Evolutionary conservation across 768 basidiomycete species (phyloP), one percentile per base, ranked within the genome.

Genomic region (Boletus coccyginus): DNA sequence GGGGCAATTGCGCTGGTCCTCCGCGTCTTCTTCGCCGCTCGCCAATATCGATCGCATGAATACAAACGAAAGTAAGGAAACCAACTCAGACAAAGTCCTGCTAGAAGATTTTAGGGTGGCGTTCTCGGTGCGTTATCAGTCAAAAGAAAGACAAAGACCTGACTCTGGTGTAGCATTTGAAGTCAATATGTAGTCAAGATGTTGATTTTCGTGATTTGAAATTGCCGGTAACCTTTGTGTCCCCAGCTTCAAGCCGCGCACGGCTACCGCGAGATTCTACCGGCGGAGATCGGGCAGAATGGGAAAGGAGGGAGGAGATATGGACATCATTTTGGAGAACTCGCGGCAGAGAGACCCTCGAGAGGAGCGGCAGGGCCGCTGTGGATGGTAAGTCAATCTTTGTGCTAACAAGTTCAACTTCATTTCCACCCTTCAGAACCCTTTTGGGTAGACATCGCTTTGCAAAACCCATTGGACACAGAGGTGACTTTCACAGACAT

Each of bases 41-140:
- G 49, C 65, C 17, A 70, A 62, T 56, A 45, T 47, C 16, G 58
- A 62, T 44, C 43, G 11, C 19, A 45, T 38, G 5, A 66, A 65
- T 21, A 61, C 40, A 41, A 45, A 75, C 72, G 58, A 66, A 58
- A 36, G 62, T 59, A 17, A 70, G 72, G 54, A 77, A 47, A 64
- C 65, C 5, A 70, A 71, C 43, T 78, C 81, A 45, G 89, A 88
- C 54, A 87, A 85, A 56, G 76, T 92, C 7, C 88, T 83, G 56
- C 67, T 98, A 36, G 92, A 96, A 55, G 96, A 99, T 73, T 92
- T 98, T 65, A 81, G 83, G 24, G 83, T 94, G 14, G 92, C 97
- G 7, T 89, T 90, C 63, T 81, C 85, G 66, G 94, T 95, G 67
- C 55, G 79, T 61, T 19, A n/a, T 51, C 31, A 35, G 16, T 56